Base-by-base conservation (phyloP, 2,329 filamentous ascomycete species). In the Aureobasidium leucospermi region DNA sequence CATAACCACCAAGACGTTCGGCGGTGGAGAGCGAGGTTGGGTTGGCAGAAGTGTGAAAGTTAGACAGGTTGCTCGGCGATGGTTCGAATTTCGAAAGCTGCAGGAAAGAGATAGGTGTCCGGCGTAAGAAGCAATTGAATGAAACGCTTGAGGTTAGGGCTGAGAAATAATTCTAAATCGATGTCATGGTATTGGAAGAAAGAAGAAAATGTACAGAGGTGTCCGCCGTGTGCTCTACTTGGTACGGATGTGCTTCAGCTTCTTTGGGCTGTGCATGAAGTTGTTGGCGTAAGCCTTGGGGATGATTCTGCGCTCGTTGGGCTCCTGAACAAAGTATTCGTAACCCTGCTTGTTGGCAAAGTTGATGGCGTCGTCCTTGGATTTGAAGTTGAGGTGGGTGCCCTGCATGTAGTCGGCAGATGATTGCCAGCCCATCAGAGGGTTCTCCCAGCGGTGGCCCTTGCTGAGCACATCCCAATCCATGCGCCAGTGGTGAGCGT, bases 281-380 rank as follows among this genome's bases (percentile, higher is more conserved):
- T 97, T 96, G 76, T 96, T 95, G 62, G 94, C 93, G 74, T 99
- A 99, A 10, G 90, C 88, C 84, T 99, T 99, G 62, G 91, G 89
- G 15, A 85, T 79, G 68, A 96, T 87, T 70, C 87, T 88, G 71
- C 94, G 85, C 75, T 85, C 84, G 70, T 96, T 95, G 38, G 94
- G 93, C 78, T 97, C 94, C 80, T 97, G 94, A 28, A 99, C 92
- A 73, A 94, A 97, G 76, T 96, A 99, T 73, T 99, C 93, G 73
- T 99, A 99, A 38, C 95, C 94, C 76, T 99, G 94, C 83, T 97
- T 99, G 79, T 97, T 89, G 28, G 95, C 94, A 71, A 99, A 99
- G 61, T 81, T 79, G 69, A 99, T 93, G 65, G 94, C 94, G 67
- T 96, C 93, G 73, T 97, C 91, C 81, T 96, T 97, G 68, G 80